Percentiles rank a stretch among this genome's conserved stretches.
These are phyloP conservation scores for Dichomitus squalens DNA, from an alignment of 1,284 basidiomycete genomes.

Conservation along the genomic window DNA sequence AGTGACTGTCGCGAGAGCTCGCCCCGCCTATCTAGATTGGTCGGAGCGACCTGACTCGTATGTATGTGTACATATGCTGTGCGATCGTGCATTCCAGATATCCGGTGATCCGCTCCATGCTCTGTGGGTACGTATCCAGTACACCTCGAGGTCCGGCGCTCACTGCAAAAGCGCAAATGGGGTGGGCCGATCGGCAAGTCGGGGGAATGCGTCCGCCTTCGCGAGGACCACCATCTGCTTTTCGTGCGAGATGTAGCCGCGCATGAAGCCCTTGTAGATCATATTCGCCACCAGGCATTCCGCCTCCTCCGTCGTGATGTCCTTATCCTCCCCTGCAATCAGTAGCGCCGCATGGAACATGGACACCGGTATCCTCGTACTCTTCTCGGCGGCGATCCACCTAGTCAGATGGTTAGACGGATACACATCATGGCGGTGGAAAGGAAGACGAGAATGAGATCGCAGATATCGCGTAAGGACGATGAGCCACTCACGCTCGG, in stretches of 20 bases:
- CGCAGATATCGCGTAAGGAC: neutral
- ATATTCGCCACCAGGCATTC: conserved; percentile 95
- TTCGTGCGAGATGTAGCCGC: conserved; percentile 96
- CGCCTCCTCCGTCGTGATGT: conserved; percentile 69
- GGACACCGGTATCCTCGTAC: conserved; percentile 75
- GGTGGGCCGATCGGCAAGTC: conserved; percentile 56
- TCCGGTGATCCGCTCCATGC: neutral
- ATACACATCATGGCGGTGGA: neutral
- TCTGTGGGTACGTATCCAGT: neutral
- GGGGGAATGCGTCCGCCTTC: conserved; percentile 82
- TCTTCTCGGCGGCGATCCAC: conserved; percentile 77
- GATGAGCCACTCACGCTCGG: conserved; percentile 64
- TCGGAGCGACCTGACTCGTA: neutral
- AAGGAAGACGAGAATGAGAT: neutral
- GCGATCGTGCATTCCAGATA: neutral
- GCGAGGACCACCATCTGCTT: conserved; percentile 91
- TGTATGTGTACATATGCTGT: neutral
- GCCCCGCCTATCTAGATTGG: neutral
- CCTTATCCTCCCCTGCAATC: conserved; percentile 60
- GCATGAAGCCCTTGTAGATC: conserved; percentile 91
- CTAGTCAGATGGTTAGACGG: conserved; percentile 39
- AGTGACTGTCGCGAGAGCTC: too few relatives aligned
- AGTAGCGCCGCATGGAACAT: conserved; percentile 76
- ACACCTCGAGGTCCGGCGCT: neutral
- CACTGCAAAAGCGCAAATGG: conserved; percentile 47